phyloP scores from a whole-genome alignment of 805 yeast genomes.

The Yamadazyma paraphyllophila region DNA sequence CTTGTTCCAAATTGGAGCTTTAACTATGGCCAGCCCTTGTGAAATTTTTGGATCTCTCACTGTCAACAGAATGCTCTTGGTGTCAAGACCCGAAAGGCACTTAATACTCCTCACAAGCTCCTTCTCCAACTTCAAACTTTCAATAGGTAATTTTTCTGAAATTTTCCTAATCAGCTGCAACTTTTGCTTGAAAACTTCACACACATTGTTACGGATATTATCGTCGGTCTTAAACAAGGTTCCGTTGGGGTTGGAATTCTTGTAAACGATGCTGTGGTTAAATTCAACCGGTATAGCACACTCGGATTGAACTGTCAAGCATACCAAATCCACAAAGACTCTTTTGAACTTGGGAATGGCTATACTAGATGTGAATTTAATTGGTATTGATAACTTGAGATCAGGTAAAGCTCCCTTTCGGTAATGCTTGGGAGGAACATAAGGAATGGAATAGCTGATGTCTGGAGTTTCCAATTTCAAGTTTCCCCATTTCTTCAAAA shows the following conservation, averaged over 20 bases:
- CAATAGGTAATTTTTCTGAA: constrained; percentile 20
- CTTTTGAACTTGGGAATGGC: constrained; percentile 21
- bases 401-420: not conserved
- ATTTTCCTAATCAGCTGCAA: constrained; percentile 20
- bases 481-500: not conserved
- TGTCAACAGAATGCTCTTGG: constrained; percentile 24
- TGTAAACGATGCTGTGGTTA: constrained; percentile 33
- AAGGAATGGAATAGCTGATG: constrained; percentile 17
- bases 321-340: constrained; percentile 28
- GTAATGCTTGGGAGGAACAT: constrained; percentile 18
- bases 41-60: constrained; percentile 17
- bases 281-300: constrained; percentile 39
- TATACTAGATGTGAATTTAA: constrained; percentile 6
- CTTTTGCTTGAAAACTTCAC: constrained; percentile 20
- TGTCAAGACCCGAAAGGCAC: constrained; percentile 25
- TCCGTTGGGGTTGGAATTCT: constrained; percentile 15
- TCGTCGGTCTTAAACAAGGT: constrained; percentile 19
- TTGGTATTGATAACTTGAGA: constrained; percentile 10
- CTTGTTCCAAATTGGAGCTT: constrained; percentile 6
- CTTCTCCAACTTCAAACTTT: constrained; percentile 26
- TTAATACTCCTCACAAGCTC: constrained; percentile 29
- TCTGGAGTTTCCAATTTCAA: constrained; percentile 18
- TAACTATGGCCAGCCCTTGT: constrained; percentile 1
- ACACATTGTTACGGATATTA: constrained; percentile 23
- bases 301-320: constrained; percentile 29